Percentiles rank a stretch among this genome's conserved stretches.
These are phyloP conservation scores for Ogataea degrootiae DNA, from an alignment of 805 yeast genomes.

Conservation along the genomic window DNA sequence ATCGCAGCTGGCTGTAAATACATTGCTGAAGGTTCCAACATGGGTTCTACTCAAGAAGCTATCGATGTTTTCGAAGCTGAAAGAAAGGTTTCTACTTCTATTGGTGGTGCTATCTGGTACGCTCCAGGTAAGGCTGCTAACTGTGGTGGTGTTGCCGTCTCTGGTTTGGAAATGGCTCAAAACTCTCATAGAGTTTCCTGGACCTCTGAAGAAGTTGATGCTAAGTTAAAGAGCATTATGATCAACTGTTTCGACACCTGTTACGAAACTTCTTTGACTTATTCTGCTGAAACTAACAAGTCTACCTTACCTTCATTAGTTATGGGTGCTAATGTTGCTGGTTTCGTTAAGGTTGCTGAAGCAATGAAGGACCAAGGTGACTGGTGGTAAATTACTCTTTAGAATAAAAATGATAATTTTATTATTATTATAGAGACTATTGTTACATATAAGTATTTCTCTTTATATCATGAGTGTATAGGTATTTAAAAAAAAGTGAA, in stretches of 20 bases:
- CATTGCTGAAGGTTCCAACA: constrained; percentile 98
- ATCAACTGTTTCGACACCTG: constrained; percentile 88
- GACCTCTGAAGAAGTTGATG: constrained; percentile 91
- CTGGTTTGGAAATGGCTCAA: constrained; percentile 99
- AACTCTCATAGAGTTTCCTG: constrained; percentile 91
- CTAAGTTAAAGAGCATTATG: constrained; percentile 89
- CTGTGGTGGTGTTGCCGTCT: constrained; percentile 99
- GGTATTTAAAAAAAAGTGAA: too few species aligned
- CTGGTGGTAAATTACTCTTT: constrained; percentile 27
- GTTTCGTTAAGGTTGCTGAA: constrained; percentile 96
- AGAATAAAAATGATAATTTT: not conserved
- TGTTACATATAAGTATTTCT: not conserved
- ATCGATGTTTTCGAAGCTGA: constrained; percentile 88
- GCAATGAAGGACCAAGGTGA: constrained; percentile 99
- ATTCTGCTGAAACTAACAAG: constrained; percentile 63
- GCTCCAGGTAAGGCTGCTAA: constrained; percentile 99
- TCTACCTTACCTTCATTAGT: constrained; percentile 86
- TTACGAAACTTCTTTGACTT: constrained; percentile 78
- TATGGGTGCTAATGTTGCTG: constrained; percentile 99
- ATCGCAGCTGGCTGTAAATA: constrained; percentile 87
- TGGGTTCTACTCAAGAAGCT: constrained; percentile 99
- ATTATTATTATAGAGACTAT: not conserved
- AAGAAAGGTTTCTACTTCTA: constrained; percentile 43
- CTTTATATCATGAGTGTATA: too few species aligned
- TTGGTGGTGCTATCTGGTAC: constrained; percentile 75